phyloP scores from a whole-genome alignment of 2,329 filamentous ascomycete species.

The Penicillium sclerotiorum region DNA sequence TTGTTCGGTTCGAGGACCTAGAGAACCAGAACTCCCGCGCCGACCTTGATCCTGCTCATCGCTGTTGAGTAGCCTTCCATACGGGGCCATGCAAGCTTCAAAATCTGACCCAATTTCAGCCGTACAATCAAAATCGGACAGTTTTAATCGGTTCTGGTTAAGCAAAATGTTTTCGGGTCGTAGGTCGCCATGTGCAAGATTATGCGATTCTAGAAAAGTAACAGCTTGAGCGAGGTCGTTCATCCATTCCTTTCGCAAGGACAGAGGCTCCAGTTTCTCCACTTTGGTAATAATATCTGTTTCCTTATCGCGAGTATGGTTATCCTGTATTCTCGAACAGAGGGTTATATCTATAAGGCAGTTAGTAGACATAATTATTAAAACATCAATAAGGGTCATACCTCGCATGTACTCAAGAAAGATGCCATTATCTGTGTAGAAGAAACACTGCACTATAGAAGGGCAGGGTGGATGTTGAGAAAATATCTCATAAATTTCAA shows the following conservation, averaged over 20 bases:
- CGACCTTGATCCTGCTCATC: slow-evolving; percentile 24
- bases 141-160: slow-evolving; percentile 31
- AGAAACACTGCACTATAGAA: slow-evolving; percentile 30
- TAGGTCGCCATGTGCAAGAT: slow-evolving; percentile 36
- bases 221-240: slow-evolving; percentile 35
- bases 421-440: slow-evolving; percentile 25
- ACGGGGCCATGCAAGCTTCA: slow-evolving; percentile 30
- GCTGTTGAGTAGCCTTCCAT: slow-evolving; percentile 31
- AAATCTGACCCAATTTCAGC: slow-evolving; percentile 28
- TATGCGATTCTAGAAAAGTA: slow-evolving; percentile 36
- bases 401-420: slow-evolving; percentile 36
- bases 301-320: slow-evolving; percentile 27
- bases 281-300: slow-evolving; percentile 28
- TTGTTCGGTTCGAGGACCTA: slow-evolving; percentile 35
- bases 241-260: slow-evolving; percentile 34
- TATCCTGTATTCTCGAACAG: slow-evolving; percentile 30
- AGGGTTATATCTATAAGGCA: slow-evolving; percentile 17
- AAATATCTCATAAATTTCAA: slow-evolving; percentile 28
- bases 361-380: slow-evolving; percentile 5
- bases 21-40: slow-evolving; percentile 24
- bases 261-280: slow-evolving; percentile 31
- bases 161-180: slow-evolving; percentile 36
- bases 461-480: slow-evolving; percentile 24
- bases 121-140: slow-evolving; percentile 35
- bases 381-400: slow-evolving; percentile 9